Base-by-base conservation (phyloP, 1,139 yeast species). In the Pichia sp. region DNA sequence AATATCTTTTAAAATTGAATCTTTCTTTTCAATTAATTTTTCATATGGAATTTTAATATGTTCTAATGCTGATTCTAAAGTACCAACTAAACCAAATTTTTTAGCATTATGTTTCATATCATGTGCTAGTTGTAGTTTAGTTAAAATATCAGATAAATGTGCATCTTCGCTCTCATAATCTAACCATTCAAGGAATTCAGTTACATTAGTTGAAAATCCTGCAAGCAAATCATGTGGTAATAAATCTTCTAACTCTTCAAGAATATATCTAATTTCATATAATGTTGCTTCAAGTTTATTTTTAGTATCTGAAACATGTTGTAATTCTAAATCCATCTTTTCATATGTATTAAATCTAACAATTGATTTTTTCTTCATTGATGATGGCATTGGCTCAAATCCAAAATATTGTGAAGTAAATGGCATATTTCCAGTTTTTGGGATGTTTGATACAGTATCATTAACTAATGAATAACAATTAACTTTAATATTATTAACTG, bases 141-240 rank as follows among this genome's bases (percentile, higher is more conserved):
- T 57, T 2, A 27, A 9, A n/a, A 53, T 43, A 7, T 50, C 50
- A 2, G 29, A 29, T 8, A 50, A 18, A 2, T 72, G 55, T 1
- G 87, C 76, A 33, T 70, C 71, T 49, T 80, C 86, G 47, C 87
- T 76, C 28, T 83, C 90, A 56, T 77, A 81, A 48, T 87, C 95
- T 37, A 88, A 69, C 96, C 96, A 87, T 54, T 85, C 94, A 46
- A 85, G 67, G 29, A 74, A 68, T 29, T 79, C 82, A 33, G 69
- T 55, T 2, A 83, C 74, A 3, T 66, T 51, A 0, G 63, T 61
- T 1, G 72, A 56, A 5, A 76, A 70, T 8, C 62, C 61, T 4
- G 66, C 69, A 3, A 72, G 46, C 26, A 75, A 57, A 10, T 68
- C 69, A 9, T 63, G 58, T 8, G 73, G 71, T 7, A 60, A 59